Base-by-base conservation (phyloP, 202 grass and related monocot species). In the Musa balbisiana region DNA sequence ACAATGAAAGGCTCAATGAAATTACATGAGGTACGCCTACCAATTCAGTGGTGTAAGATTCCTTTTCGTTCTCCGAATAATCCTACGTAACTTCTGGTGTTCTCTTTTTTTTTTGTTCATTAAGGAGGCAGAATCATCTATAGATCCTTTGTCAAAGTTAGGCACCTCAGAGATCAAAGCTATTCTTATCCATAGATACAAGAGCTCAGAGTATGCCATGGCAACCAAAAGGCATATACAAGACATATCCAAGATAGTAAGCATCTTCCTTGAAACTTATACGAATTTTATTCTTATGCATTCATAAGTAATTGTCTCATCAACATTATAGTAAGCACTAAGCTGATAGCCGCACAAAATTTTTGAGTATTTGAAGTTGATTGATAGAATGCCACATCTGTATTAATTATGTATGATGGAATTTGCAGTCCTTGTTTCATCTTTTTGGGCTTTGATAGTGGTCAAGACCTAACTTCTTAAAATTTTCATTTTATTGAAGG, bases 161-260 rank as follows among this genome's bases (percentile, higher is more conserved):
- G 84, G 89, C 3, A 99, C 91, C 16, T 23, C 87, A 29, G 91
- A 99, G 73, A 99, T 99, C 53, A 88, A 87, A 79, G 89, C 71
- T 67, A 85, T 82, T 50, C 80, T 99, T 19, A 85, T 99, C 62
- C 85, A 99, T 22, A 90, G 91, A 87, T 95, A 95, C 73, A 83
- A 85, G 83, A 85, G 85, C 73, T 99, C 95, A 0, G 87, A 94
- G 10, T 92, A 92, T 13, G 89, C 85, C 27, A 76, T 81, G 77
- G 84, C 80, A 77, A 83, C 87, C 54, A 71, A 78, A 73, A 90
- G 59, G 33, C 87, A 78, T 21, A 94, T 92, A 78, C 82, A 95
- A 52, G 91, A 99, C 76, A 92, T 99, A 77, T 85, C 85, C 80
- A 99, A 95, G 72, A 94, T 92, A 19, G 95, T 92, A 94, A 88